Conservation (phyloP, 306 rosid species). For the Dryas octopetala region DNA sequence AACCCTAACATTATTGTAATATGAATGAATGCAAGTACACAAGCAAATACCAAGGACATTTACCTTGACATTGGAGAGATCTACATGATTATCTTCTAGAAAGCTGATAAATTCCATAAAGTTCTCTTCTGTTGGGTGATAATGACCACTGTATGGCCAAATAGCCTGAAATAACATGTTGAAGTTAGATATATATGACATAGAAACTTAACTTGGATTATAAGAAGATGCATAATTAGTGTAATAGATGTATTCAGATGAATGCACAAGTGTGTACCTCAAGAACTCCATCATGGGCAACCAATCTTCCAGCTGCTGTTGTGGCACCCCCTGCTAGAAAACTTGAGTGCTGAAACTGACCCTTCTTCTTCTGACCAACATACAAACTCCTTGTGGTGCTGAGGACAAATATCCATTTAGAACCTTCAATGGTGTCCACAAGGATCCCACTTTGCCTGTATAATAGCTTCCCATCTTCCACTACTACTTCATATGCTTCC, state of each 20-base stretch:
- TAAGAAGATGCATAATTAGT: background rate
- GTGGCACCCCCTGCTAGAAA: conserved; percentile 89
- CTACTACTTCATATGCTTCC: conserved; percentile 68
- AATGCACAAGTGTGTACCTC: conserved; percentile 41
- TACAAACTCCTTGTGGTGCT: conserved; percentile 80
- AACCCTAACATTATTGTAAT: background rate
- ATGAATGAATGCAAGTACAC: background rate
- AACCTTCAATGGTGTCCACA: conserved; percentile 58
- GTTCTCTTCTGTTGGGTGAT: conserved; percentile 90
- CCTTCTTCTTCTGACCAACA: conserved; percentile 82
- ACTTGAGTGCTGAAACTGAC: conserved; percentile 81
- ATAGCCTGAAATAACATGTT: conserved; percentile 54
- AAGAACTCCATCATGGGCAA: conserved; percentile 62
- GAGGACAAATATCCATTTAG: conserved; percentile 89
- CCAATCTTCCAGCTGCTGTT: conserved; percentile 94
- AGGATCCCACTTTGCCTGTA: conserved; percentile 43
- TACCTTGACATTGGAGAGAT: conserved; percentile 87
- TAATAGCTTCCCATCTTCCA: conserved; percentile 63
- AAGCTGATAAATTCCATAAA: conserved; percentile 75
- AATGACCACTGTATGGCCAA: conserved; percentile 98
- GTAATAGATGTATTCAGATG: background rate
- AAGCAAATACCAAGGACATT: background rate
- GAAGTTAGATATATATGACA: background rate
- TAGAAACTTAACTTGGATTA: background rate
- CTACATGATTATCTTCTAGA: conserved; percentile 73